Conservation (phyloP, 1,284 basidiomycete genomes). For the Ceratobasidium sp. region DNA sequence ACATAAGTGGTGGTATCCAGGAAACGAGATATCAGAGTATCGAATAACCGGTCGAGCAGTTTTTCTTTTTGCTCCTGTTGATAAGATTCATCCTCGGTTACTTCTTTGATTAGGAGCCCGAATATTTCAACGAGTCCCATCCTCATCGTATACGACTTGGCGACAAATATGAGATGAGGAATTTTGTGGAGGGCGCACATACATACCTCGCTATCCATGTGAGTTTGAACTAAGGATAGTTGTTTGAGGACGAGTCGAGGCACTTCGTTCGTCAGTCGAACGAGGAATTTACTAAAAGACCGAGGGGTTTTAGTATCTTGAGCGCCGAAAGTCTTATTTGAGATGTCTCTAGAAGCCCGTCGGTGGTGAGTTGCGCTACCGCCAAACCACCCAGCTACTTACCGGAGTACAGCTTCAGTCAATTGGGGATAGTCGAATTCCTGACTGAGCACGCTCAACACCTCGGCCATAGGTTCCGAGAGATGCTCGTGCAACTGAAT, state of each 20-base stretch:
- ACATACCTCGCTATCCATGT: slow-evolving; percentile 90
- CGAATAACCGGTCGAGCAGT: slow-evolving; percentile 84
- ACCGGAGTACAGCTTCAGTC: slow-evolving; percentile 84
- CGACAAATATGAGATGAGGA: slow-evolving; percentile 14
- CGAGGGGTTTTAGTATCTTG: slow-evolving; percentile 89
- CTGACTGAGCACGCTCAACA: slow-evolving; percentile 77
- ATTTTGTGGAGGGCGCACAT: not conserved
- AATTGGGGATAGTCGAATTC: slow-evolving; percentile 91
- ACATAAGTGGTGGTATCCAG: slow-evolving; percentile 93
- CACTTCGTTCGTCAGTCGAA: slow-evolving; percentile 80
- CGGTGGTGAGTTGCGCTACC: slow-evolving; percentile 10
- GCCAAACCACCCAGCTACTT: slow-evolving; percentile 41
- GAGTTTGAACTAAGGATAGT: slow-evolving; percentile 81
- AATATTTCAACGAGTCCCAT: slow-evolving; percentile 90
- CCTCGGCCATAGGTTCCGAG: slow-evolving; percentile 92
- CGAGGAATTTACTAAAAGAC: slow-evolving; percentile 85
- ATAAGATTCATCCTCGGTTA: slow-evolving; percentile 65
- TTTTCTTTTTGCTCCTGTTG: slow-evolving; percentile 71
- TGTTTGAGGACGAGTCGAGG: slow-evolving; percentile 90
- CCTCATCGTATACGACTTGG: slow-evolving; percentile 92
- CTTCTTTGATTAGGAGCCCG: slow-evolving; percentile 78
- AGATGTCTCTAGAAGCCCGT: slow-evolving; percentile 67
- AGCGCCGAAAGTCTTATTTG: slow-evolving; percentile 75
- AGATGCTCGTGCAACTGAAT: slow-evolving; percentile 96
- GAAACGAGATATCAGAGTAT: slow-evolving; percentile 83